phyloP scores from a whole-genome alignment of 306 rosid genomes.

The Fragaria iinumae region DNA sequence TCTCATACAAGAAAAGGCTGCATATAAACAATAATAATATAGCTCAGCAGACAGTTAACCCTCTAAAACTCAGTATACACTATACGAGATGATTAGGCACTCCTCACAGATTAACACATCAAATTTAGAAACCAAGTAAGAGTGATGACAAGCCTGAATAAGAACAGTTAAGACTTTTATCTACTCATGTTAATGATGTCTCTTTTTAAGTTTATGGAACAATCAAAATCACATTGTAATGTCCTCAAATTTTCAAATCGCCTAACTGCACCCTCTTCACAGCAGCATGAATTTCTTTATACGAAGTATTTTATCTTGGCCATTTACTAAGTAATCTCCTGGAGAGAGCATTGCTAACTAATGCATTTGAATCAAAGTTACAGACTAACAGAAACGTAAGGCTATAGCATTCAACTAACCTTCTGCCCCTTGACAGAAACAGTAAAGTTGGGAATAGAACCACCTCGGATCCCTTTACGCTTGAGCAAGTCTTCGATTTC shows the following conservation, averaged over 20 bases:
- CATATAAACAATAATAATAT: neutral
- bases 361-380: neutral
- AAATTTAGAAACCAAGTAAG: neutral
- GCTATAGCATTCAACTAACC: constrained; percentile 35
- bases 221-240: too few species aligned
- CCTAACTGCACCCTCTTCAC: too few species aligned
- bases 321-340: too few species aligned
- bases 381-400: neutral
- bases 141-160: too few species aligned
- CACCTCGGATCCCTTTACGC: constrained; percentile 45
- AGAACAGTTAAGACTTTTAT: too few species aligned
- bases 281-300: too few species aligned
- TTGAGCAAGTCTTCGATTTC: constrained; percentile 51
- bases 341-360: too few species aligned
- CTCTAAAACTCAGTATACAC: too few species aligned
- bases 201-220: neutral
- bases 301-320: too few species aligned
- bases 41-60: neutral
- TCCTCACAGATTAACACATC: neutral
- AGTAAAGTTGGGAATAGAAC: constrained; percentile 65
- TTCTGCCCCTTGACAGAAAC: constrained; percentile 74
- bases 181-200: too few species aligned
- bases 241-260: too few species aligned
- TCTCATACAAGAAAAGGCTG: neutral
- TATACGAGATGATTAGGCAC: too few species aligned